Evolutionary conservation across 2,329 filamentous ascomycete genomes (phyloP).

Genomic region (Ascochyta lentis): DNA sequence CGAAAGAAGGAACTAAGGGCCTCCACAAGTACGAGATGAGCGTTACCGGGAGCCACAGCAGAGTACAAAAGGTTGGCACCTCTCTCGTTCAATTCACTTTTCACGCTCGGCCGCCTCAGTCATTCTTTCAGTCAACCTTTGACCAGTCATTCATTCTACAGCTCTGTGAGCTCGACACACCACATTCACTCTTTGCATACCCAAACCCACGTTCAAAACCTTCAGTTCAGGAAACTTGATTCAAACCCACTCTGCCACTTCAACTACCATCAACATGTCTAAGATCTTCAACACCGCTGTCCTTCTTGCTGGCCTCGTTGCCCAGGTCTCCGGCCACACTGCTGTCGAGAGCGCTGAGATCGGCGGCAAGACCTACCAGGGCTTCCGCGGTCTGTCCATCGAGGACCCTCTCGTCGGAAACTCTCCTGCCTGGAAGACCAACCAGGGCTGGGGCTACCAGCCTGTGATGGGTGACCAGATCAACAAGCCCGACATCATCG

Average conservation of each 20-base stretch:
- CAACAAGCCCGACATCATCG: conserved; percentile 39
- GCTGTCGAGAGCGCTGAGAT: conserved; percentile 35
- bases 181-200: conserved; percentile 24
- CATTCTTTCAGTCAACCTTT: conserved; percentile 36
- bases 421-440: conserved; percentile 44
- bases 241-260: conserved; percentile 1
- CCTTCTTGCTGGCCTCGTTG: conserved; percentile 37
- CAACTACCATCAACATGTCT: conserved; percentile 27
- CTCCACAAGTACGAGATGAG: conserved; percentile 8
- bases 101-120: conserved; percentile 24
- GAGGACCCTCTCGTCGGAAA: conserved; percentile 30
- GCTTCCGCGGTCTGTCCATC: conserved; percentile 37
- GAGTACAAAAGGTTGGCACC: conserved; percentile 14
- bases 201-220: conserved; percentile 5
- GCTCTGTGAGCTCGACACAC: conserved; percentile 39
- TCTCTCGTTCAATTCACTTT: background rate
- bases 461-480: conserved; percentile 38
- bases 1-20: conserved; percentile 5
- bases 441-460: conserved; percentile 43
- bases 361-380: conserved; percentile 38
- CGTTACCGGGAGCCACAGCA: background rate
- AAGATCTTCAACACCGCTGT: conserved; percentile 38
- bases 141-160: conserved; percentile 39
- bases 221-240: conserved; percentile 11
- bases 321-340: conserved; percentile 36